Percentiles rank a stretch among this genome's conserved stretches.
These are phyloP conservation scores for Nakaseomyces nivariensis DNA, from an alignment of 1,139 yeast species.

Conservation along the genomic window DNA sequence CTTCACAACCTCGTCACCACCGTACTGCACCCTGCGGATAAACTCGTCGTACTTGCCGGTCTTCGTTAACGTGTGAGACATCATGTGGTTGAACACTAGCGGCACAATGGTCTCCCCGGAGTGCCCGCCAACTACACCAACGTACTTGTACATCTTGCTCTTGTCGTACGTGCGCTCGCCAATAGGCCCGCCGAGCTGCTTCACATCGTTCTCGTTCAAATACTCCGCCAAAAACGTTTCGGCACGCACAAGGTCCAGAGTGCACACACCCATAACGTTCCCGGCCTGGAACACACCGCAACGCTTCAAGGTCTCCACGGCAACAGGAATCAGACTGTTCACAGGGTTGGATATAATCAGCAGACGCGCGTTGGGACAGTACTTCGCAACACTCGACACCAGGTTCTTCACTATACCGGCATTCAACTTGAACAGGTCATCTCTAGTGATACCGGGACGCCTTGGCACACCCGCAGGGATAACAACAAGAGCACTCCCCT, in stretches of 20 bases:
- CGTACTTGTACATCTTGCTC: conserved; percentile 36
- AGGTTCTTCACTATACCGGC: conserved; percentile 57
- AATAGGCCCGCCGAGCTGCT: conserved; percentile 9
- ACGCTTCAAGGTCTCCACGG: conserved; percentile 57
- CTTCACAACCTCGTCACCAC: conserved; percentile 72
- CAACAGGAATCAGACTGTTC: conserved; percentile 67
- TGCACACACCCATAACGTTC: conserved; percentile 63
- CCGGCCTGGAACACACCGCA: conserved; percentile 43
- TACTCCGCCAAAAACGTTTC: conserved; percentile 49
- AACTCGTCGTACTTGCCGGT: conserved; percentile 36
- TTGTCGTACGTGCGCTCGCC: conserved; percentile 15
- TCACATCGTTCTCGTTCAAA: conserved; percentile 12
- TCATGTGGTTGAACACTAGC: conserved; percentile 24
- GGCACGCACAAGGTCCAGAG: conserved; percentile 60
- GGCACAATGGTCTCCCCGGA: conserved; percentile 73
- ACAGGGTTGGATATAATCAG: conserved; percentile 69
- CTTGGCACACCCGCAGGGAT: conserved; percentile 82
- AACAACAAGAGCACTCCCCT: conserved; percentile 48
- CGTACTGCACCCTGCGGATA: conserved; percentile 57
- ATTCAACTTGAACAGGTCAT: conserved; percentile 64
- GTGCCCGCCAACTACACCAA: conserved; percentile 66
- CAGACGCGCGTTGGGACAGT: conserved; percentile 53
- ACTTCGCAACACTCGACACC: conserved; percentile 47
- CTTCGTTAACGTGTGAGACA: conserved; percentile 19
- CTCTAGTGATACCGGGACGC: conserved; percentile 74